Base-by-base conservation (phyloP, 1,139 yeast species). In the Diutina pseudorugosa region DNA sequence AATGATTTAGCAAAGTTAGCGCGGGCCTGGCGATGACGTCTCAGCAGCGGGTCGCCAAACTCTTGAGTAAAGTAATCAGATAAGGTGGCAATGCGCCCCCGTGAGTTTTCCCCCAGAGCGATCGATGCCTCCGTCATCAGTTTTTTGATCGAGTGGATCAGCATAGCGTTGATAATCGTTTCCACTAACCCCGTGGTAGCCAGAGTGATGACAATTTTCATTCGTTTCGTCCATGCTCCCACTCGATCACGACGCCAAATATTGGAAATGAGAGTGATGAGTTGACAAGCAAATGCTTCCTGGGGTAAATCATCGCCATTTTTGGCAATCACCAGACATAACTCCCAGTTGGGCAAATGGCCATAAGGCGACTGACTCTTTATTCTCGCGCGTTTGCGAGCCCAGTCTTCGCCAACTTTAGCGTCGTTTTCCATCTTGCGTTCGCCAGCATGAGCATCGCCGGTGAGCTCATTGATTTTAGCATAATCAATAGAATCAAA, bases 201-300 rank as follows among this genome's bases (percentile, higher is more conserved):
- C 60, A 95, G 87, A 0, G 98, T 93, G 45, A 93, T 84, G 55
- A 93, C 72, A 55, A 93, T 93, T 58, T 87, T 83, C 98, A 93
- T 93, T 56, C 83, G 76, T 60, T 91, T 91, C 0, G 93, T 94
- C 98, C 98, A 93, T 4, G 83, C 87, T 16, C 77, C 81, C 5
- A 85, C 80, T 1, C 74, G 71, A 27, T 79, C 77, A 40, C 72
- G 76, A 52, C 80, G 78, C 98, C 98, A 93, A 50, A 89, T 82
- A 53, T 79, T 81, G 0, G 95, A 84, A 67, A 91, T 87, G 48
- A 95, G 83, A 53, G 86, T 83, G 51, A 93, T 91, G 42, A 93
- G 66, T 63, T 93, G 98, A 59, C 97, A 90, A 0, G 98, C 98
- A 72, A 93, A 90, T 0, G 98, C 97, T 64, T 93, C 98, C 64